Conservation (phyloP, 257 asterid genomes). For the Solanum tarijense region DNA sequence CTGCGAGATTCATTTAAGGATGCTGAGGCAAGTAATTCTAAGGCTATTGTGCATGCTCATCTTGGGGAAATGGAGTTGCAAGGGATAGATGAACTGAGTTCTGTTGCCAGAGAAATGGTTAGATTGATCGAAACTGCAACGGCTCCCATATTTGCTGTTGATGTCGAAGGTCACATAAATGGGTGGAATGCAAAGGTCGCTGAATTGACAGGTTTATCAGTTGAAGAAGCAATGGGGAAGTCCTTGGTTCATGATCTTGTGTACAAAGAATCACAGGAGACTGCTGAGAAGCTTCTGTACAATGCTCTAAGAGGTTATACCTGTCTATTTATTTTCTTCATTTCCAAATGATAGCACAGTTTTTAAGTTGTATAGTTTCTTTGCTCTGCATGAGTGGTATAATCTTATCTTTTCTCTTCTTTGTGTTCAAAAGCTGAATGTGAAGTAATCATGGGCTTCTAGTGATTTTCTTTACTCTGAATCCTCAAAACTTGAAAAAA, state of each 20-base stretch:
- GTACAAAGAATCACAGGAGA: conserved; percentile 52
- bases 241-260: conserved; percentile 55
- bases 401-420: background rate
- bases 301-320: conserved; percentile 58
- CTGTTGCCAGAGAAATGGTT: conserved; percentile 65
- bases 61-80: conserved; percentile 34
- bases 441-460: background rate
- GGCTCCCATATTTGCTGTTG: conserved; percentile 65
- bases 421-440: background rate
- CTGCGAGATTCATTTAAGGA: conserved; percentile 61
- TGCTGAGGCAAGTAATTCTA: conserved; percentile 38
- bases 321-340: background rate
- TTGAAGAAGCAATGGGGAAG: conserved; percentile 50
- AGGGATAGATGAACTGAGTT: conserved; percentile 47
- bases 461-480: background rate
- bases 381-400: background rate
- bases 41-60: conserved; percentile 38
- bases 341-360: background rate
- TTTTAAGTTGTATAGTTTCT: background rate
- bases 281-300: conserved; percentile 42
- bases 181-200: conserved; percentile 63
- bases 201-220: conserved; percentile 43
- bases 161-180: conserved; percentile 37
- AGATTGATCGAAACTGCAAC: conserved; percentile 62
- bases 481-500: background rate